Evolutionary conservation across 495 filamentous ascomycete genomes (phyloP), one percentile per base, ranked within the genome.

Genomic region (Margaritispora aquatica): DNA sequence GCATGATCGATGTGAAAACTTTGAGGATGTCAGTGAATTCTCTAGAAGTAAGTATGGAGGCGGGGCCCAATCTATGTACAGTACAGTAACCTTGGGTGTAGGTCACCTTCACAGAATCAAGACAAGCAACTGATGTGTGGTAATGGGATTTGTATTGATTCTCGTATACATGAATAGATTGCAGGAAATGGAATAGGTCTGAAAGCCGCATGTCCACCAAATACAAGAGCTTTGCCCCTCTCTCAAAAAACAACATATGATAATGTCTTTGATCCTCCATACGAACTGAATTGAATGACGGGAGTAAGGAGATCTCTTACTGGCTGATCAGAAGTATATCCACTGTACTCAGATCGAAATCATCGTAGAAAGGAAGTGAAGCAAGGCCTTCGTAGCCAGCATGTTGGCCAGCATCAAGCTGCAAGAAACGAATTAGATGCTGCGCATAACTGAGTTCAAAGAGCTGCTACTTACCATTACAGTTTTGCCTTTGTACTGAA

Each of bases 1-100:
- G 94, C 96, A 75, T 98, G 94, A 71, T 98, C 94, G 65, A 97
- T 80, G 66, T 98, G 94, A 73, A 97, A 98, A 87, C 91, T 95
- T 70, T 31, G 13, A 57, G 46, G 41, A 26, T 19, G 52, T 67
- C 54, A 67, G 65, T 50, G 7, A 47, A 24, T 50, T 24, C 27
- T 23, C 2, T 26, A 10, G 20, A 10, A 19, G 19, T 51, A 13
- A n/a, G 11, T 29, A 22, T 26, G 31, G 27, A 21, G 22, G 11
- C 26, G 29, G 57, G 56, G 22, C 21, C n/a, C n/a, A 22, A 29
- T 29, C 57, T 67, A 69, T 69, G 57, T 69, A 69, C 61, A 68
- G 22, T 54, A 23, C 51, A 29, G 36, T 26, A 53, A 46, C 41
- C 41, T 61, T 22, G 27, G 49, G 26, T 56, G 54, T 8, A 59